phyloP scores from a whole-genome alignment of 1,284 basidiomycete species.

The Rhodotorula sp. region DNA sequence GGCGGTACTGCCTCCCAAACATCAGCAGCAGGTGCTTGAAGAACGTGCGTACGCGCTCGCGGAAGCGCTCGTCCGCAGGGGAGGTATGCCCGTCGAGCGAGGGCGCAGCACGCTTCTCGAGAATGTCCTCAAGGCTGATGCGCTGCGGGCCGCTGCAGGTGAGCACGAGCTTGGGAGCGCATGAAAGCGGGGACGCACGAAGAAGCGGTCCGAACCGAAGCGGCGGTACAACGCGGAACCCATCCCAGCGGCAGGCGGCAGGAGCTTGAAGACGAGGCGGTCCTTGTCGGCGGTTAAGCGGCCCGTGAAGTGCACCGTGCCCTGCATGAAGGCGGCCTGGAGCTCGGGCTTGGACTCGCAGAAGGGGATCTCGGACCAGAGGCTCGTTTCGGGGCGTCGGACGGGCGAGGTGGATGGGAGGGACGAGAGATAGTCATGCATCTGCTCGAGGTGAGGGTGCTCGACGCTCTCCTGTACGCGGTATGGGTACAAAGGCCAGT shows the following conservation, averaged over 20 bases:
- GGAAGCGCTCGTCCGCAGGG: not conserved
- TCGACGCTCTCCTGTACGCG: not conserved
- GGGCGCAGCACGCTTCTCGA: not conserved
- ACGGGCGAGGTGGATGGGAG: not conserved
- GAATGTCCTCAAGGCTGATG: conserved; percentile 22
- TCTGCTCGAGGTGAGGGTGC: not conserved
- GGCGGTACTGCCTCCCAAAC: conserved; percentile 40
- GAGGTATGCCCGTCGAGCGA: conserved; percentile 4
- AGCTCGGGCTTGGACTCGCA: conserved; percentile 30
- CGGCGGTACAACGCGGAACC: conserved; percentile 17
- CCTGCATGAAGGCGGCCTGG: conserved; percentile 22
- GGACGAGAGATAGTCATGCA: conserved; percentile 19
- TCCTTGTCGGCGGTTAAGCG: not conserved
- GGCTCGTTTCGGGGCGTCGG: conserved; percentile 7
- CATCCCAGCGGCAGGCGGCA: conserved; percentile 18
- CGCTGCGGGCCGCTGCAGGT: not conserved
- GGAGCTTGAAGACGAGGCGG: conserved; percentile 10
- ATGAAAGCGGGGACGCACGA: conserved; percentile 1
- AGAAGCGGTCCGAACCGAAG: conserved; percentile 32
- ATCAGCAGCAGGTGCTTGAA: conserved; percentile 15
- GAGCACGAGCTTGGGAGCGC: rapidly evolving
- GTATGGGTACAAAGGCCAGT: conserved; percentile 7
- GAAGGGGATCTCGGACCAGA: conserved; percentile 20
- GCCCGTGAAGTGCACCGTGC: conserved; percentile 24
- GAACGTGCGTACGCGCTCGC: conserved; percentile 10